Evolutionary conservation across 495 filamentous ascomycete species (phyloP).

Genomic region (Extremus antarcticus): DNA sequence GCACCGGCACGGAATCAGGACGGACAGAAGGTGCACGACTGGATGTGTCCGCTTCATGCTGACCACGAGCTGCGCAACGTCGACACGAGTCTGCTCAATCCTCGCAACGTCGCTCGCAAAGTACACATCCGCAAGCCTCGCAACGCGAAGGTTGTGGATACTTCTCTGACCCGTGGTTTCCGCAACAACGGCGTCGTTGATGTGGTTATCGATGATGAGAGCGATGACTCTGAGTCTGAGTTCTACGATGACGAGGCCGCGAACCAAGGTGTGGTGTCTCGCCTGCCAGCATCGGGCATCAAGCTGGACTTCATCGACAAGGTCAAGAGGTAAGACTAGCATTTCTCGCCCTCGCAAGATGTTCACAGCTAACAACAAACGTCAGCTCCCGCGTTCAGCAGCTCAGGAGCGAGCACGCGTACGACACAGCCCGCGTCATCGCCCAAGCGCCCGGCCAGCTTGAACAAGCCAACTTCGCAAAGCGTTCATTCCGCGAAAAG

Average conservation of each 20-base stretch:
- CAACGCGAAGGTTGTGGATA: conserved; percentile 37
- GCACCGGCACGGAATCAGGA: conserved; percentile 45
- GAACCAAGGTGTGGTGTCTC: conserved; percentile 49
- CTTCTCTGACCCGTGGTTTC: conserved; percentile 44
- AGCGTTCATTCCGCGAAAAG: conserved; percentile 35
- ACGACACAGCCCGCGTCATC: conserved; percentile 1
- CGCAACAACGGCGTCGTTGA: conserved; percentile 73
- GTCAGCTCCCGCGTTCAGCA: conserved; percentile 11
- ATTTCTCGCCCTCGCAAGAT: not conserved
- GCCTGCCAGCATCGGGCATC: conserved; percentile 61
- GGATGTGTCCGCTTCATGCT: conserved; percentile 82
- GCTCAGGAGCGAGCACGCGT: not conserved
- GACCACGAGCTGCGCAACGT: conserved; percentile 45
- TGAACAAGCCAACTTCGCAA: conserved; percentile 14
- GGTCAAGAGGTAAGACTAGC: conserved; percentile 26
- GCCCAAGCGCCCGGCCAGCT: conserved; percentile 3
- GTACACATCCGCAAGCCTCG: conserved; percentile 43
- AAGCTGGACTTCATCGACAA: conserved; percentile 65
- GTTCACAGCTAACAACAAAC: not conserved
- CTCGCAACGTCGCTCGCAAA: conserved; percentile 22
- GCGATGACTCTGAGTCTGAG: conserved; percentile 38
- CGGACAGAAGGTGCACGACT: conserved; percentile 48
- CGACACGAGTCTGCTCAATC: conserved; percentile 20
- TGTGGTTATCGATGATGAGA: conserved; percentile 29
- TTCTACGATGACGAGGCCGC: conserved; percentile 35